These are phyloP conservation scores for Fusarium keratoplasticum DNA, from an alignment of 2,329 filamentous ascomycete species.

Conservation along the genomic window DNA sequence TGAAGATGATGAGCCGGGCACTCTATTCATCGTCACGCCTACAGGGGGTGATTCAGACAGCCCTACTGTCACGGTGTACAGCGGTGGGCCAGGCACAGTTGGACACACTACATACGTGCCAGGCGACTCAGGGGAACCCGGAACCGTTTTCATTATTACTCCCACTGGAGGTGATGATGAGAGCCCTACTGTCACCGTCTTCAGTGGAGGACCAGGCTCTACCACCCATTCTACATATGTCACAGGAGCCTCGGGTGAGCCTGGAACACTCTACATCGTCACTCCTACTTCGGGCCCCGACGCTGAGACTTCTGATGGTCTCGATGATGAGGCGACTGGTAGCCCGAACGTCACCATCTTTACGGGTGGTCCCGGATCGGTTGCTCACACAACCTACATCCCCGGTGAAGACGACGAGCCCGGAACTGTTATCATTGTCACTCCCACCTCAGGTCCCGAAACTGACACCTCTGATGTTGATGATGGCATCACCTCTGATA, in stretches of 20 bases:
- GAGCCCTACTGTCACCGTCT: not conserved
- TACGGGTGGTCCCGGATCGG: not conserved
- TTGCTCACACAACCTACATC: not conserved
- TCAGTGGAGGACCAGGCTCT: not conserved
- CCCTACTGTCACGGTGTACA: constrained; percentile 11
- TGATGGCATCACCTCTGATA: not conserved
- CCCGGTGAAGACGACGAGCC: not conserved
- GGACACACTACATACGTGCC: not conserved
- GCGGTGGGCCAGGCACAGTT: not conserved
- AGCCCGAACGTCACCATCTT: constrained; percentile 13
- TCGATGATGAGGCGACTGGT: not conserved
- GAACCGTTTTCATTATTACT: not conserved
- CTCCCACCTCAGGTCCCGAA: not conserved
- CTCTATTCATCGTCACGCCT: constrained; percentile 11
- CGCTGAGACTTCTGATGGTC: not conserved
- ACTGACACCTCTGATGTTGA: not conserved
- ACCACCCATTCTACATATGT: not conserved
- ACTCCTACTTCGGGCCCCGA: constrained; percentile 8
- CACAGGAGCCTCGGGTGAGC: not conserved
- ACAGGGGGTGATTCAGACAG: not conserved
- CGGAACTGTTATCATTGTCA: constrained; percentile 9
- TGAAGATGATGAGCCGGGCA: constrained; percentile 7
- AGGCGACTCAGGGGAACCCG: not conserved
- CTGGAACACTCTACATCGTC: constrained; percentile 6
- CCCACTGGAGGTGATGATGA: not conserved